Percentiles rank a stretch among this genome's conserved stretches.
Conservation (phyloP, 495 filamentous ascomycete genomes). For the Penicillium longicatenatum region DNA sequence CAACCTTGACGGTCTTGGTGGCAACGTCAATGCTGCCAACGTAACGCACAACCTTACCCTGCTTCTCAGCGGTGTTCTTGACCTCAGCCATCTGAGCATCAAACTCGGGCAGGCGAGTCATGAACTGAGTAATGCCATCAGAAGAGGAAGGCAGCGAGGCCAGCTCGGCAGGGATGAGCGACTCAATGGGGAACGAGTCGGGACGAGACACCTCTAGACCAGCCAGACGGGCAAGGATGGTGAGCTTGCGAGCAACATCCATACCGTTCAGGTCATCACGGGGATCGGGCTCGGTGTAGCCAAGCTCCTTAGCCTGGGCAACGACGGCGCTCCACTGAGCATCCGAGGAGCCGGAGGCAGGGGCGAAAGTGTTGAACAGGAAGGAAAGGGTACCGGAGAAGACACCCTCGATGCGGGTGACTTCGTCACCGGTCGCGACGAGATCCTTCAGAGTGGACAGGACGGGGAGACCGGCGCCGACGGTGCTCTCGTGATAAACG, state of each 20-base stretch:
- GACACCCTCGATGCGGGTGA: slow-evolving; percentile 89
- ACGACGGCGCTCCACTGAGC: slow-evolving; percentile 86
- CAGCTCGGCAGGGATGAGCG: slow-evolving; percentile 80
- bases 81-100: slow-evolving; percentile 81
- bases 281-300: slow-evolving; percentile 96
- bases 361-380: slow-evolving; percentile 93
- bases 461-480: slow-evolving; percentile 89
- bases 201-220: slow-evolving; percentile 77
- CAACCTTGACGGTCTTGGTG: slow-evolving; percentile 77
- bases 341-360: slow-evolving; percentile 57
- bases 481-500: slow-evolving; percentile 90
- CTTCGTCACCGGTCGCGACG: slow-evolving; percentile 83
- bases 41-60: slow-evolving; percentile 90
- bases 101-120: slow-evolving; percentile 72
- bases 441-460: slow-evolving; percentile 90
- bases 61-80: slow-evolving; percentile 74
- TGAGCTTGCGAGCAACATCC: slow-evolving; percentile 95
- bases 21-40: slow-evolving; percentile 89
- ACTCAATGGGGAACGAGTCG: slow-evolving; percentile 87
- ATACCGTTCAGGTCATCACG: slow-evolving; percentile 94
- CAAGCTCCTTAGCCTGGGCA: slow-evolving; percentile 85
- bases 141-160: slow-evolving; percentile 67
- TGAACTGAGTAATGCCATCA: slow-evolving; percentile 68
- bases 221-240: slow-evolving; percentile 82
- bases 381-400: slow-evolving; percentile 97